Evolutionary conservation across 805 yeast genomes (phyloP), one percentile per base, ranked within the genome.

Genomic region (Ogataea glucozyma): DNA sequence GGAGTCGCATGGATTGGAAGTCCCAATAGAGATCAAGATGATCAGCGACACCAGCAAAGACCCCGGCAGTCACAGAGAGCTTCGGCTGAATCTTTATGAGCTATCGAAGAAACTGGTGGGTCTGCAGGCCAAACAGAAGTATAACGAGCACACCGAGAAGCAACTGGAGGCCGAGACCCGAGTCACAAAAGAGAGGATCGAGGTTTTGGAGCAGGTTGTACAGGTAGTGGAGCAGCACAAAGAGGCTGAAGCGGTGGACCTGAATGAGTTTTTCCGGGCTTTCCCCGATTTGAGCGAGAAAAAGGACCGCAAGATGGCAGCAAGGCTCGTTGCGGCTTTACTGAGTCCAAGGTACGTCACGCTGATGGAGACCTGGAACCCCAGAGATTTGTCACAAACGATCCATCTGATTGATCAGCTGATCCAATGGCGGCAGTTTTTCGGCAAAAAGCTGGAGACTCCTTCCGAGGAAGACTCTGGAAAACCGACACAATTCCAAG

Each of bases 21-120:
- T 75, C 1, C 76, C 79, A 1, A 11, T 45, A 4, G 49, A 52
- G 6, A 56, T 70, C 41, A 70, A 71, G 51, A 57, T 57, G 31
- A 33, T 64, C 2, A 62, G 69, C 8, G 74, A 69, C 46, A 46
- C 51, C 7, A 38, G 30, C 17, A 21, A 20, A n/a, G 36, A 29
- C 10, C 3, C 20, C 9, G 21, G 23, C 2, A 49, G 41, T 2
- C 34, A 52, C 20, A 33, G 47, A 9, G 52, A 52, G 17, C 31
- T 61, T 26, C 38, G 62, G 16, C 42, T 47, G n/a, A 36, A 47
- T 16, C 38, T 62, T 35, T 39, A 43, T 29, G 52, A 45, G 6
- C 23, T 52, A 9, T 43, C 51, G 14, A 38, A 35, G 13, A 30
- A 41, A 8, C 27, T 51, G 8, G 41, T 41, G 11, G 40, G 42